A percentile compares a stretch with the other conserved stretches of the same genome.
Evolutionary conservation across 208 protist species (phyloP).

Genomic region (Leptomonas pyrrhocoris): DNA sequence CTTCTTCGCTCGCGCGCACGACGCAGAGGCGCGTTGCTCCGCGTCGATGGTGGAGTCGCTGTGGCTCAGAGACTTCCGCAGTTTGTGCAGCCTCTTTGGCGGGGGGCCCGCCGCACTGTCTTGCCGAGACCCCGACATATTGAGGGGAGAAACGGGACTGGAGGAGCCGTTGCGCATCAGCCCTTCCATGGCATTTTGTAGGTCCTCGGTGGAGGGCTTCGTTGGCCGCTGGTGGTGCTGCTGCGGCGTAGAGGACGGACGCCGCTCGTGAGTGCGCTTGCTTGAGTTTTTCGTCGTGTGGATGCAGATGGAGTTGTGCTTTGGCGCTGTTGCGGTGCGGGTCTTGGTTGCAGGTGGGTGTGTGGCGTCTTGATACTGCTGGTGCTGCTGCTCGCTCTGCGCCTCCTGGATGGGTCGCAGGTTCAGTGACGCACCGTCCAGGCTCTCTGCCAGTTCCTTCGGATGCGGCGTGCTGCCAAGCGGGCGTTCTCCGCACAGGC

Average conservation of each 20-base stretch:
- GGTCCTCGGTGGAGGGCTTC: background rate
- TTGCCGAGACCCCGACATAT: background rate
- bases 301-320: background rate
- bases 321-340: background rate
- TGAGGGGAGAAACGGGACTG: background rate
- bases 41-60: slow-evolving; percentile 1
- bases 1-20: background rate
- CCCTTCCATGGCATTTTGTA: background rate
- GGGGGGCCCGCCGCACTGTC: background rate
- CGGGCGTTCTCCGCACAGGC: slow-evolving; percentile 26
- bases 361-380: background rate
- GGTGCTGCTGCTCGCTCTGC: background rate
- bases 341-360: background rate
- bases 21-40: slow-evolving; percentile 12
- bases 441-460: background rate
- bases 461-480: slow-evolving; percentile 11
- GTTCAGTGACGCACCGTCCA: background rate
- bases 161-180: background rate
- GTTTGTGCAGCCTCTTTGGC: background rate
- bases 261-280: background rate
- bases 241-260: background rate
- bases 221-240: too few relatives aligned
- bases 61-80: background rate
- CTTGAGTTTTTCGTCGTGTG: background rate
- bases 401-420: too few relatives aligned